Percentiles rank a stretch among this genome's conserved stretches.
phyloP scores from a whole-genome alignment of 306 rosid species.

The Boehmeria nivea region DNA sequence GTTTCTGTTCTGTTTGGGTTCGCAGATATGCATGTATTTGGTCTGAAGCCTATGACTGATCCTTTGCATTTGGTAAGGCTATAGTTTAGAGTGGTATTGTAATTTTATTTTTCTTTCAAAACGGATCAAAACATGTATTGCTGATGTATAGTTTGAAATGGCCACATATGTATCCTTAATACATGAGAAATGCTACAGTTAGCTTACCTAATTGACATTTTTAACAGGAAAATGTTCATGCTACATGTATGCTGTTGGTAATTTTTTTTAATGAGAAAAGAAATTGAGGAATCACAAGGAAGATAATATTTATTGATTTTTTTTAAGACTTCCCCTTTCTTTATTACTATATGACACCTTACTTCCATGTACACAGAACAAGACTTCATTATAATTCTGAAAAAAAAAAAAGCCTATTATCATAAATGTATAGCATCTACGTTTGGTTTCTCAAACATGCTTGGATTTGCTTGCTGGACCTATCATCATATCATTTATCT shows the following conservation, averaged over 20 bases:
- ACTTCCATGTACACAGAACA: neutral
- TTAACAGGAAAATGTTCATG: neutral
- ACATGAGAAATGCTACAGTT: neutral
- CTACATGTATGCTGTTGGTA: too few relatives aligned
- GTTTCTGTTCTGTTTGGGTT: constrained; percentile 14
- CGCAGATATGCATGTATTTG: constrained; percentile 61
- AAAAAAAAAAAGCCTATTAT: too few relatives aligned
- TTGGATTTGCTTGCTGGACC: constrained; percentile 15
- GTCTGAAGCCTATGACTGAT: constrained; percentile 65
- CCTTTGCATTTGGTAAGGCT: constrained; percentile 71
- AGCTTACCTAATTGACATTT: neutral
- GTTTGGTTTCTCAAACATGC: too few relatives aligned
- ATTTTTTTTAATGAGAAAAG: too few relatives aligned
- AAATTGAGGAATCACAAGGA: too few relatives aligned
- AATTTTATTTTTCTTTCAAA: neutral
- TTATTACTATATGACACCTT: too few relatives aligned
- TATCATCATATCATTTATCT: constrained; percentile 23
- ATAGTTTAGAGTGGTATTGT: neutral
- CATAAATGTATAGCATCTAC: too few relatives aligned
- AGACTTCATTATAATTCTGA: too few relatives aligned
- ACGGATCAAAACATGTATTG: neutral
- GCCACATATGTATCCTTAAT: neutral
- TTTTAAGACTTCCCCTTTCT: too few relatives aligned
- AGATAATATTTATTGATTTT: too few relatives aligned
- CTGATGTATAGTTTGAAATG: neutral